Evolutionary conservation across 768 basidiomycete species (phyloP).

Genomic region (Xerocomellus amylosporus): DNA sequence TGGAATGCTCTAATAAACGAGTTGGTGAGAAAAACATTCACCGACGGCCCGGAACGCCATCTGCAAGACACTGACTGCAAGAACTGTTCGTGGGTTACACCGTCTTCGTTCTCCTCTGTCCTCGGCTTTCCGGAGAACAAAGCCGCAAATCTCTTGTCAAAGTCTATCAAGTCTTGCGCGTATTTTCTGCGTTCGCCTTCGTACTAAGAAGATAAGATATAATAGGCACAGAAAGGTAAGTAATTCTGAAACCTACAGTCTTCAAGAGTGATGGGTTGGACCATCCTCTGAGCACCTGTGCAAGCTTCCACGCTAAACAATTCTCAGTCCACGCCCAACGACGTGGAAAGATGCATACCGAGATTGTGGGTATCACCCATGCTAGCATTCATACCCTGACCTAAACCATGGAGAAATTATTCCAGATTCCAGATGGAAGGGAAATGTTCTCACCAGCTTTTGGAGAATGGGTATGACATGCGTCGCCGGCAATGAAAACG

Average conservation of each 20-base stretch:
- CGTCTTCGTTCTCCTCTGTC: conserved; percentile 39
- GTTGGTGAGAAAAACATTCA: neutral
- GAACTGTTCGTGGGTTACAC: conserved; percentile 37
- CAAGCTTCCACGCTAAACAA: conserved; percentile 45
- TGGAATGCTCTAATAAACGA: conserved; percentile 33
- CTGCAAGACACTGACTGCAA: conserved; percentile 23
- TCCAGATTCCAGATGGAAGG: neutral
- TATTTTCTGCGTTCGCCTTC: conserved; percentile 65
- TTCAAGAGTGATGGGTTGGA: conserved; percentile 37
- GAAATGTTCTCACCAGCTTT: conserved; percentile 48
- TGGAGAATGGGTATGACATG: conserved; percentile 67
- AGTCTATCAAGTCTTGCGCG: conserved; percentile 69
- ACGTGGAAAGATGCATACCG: conserved; percentile 30
- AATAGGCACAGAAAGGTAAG: neutral
- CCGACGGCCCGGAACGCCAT: neutral
- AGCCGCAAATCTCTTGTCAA: conserved; percentile 62
- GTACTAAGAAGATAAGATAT: conserved; percentile 44
- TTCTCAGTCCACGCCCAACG: conserved; percentile 48
- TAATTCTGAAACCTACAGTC: conserved; percentile 32
- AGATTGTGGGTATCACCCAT: conserved; percentile 77
- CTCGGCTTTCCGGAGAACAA: conserved; percentile 69
- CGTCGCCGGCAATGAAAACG: conserved; percentile 76
- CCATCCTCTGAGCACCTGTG: conserved; percentile 43
- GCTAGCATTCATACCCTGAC: conserved; percentile 76
- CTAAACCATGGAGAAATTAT: conserved; percentile 28